Base-by-base conservation (phyloP, 768 basidiomycete species). In the Suillus americanus region DNA sequence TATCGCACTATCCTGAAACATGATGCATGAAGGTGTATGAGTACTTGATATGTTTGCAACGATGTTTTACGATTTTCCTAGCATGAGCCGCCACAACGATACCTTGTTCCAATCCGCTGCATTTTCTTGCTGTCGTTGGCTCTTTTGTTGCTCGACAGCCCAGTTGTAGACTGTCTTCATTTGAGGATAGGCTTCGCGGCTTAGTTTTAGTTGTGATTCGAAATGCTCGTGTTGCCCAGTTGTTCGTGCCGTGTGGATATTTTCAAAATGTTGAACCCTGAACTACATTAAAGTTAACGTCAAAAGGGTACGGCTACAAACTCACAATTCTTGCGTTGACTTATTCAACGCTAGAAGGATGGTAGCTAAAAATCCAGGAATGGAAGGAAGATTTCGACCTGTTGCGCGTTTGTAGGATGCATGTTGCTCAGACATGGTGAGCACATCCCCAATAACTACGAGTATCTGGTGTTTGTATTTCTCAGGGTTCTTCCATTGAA, bases 281-380 rank as follows among this genome's bases (percentile, higher is more conserved):
- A 41, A 38, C n/a, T 30, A 35, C 30, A 33, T 53, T 53, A 9
- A 53, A 20, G 23, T 25, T 37, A 8, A n/a, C 9, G 14, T 41
- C 35, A 38, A 28, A n/a, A 64, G 20, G 40, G 40, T 14, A 45
- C 3, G 6, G 14, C n/a, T 33, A 38, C 55, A 40, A 48, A 67
- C 78, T 65, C 63, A 78, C 77, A 79, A 53, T 30, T 62, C 72
- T 65, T 68, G 71, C 0, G 74, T 75, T 54, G 74, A 74, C 18
- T 66, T 45, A 53, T 79, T 79, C 53, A 77, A 53, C 8, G 50
- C 62, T 13, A 79, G 67, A 2, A 80, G 33, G 5, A 67, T 30
- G 0, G 69, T 62, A 5, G 74, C 77, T 28, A 79, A 20, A 50
- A 75, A 69, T 33, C 60, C n/a, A 6, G 74, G 73, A 30, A 75